Evolutionary conservation across 1,284 basidiomycete species (phyloP).

Genomic region (Ustilago shanxiensis): DNA sequence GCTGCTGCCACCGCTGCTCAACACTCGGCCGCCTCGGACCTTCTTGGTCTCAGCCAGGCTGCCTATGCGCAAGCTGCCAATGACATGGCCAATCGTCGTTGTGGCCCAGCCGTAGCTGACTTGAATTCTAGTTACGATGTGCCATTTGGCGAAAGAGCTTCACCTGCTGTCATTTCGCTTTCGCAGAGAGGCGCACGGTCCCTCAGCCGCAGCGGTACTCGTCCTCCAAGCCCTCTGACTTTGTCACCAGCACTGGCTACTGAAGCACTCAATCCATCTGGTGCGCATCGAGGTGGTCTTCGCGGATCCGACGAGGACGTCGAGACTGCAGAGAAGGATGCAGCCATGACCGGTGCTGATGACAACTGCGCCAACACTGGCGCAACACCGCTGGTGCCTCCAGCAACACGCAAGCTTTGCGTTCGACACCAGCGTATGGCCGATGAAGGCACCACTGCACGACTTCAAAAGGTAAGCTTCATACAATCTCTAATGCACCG

Average conservation of each 20-base stretch:
- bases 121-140: conserved; percentile 35
- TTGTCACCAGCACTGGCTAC: conserved; percentile 24
- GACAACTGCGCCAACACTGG: conserved; percentile 23
- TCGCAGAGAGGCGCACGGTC: conserved; percentile 35
- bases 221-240: conserved; percentile 28
- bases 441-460: conserved; percentile 91
- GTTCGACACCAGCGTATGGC: conserved; percentile 96
- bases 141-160: conserved; percentile 47
- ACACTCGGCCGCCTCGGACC: conserved; percentile 13
- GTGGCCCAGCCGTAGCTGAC: conserved; percentile 25
- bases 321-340: conserved; percentile 30
- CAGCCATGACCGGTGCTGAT: conserved; percentile 19
- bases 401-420: conserved; percentile 77
- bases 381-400: conserved; percentile 46
- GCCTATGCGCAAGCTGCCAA: conserved; percentile 29
- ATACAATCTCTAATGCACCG: not conserved
- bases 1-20: conserved; percentile 12
- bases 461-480: conserved; percentile 85
- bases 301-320: conserved; percentile 49
- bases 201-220: conserved; percentile 30
- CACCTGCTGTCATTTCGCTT: conserved; percentile 50
- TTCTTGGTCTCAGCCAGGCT: conserved; percentile 26
- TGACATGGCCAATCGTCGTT: conserved; percentile 38
- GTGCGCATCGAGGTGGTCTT: conserved; percentile 51
- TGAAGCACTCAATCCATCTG: conserved; percentile 37